These are phyloP conservation scores for Fraxinus velutina DNA, from an alignment of 305 asterid species.

Conservation along the genomic window DNA sequence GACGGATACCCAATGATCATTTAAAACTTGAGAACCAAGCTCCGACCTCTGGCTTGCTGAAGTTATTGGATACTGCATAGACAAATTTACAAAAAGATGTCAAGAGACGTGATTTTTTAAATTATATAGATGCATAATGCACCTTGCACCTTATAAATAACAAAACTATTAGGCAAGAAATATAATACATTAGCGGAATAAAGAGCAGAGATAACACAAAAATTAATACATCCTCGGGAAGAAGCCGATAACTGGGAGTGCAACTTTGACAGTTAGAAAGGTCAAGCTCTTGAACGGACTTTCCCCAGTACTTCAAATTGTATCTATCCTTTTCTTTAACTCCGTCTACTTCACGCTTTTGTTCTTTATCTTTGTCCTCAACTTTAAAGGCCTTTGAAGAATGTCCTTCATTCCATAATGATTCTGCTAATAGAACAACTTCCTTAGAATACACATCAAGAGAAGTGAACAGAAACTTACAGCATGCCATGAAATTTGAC, in stretches of 20 bases:
- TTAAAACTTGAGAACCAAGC: slow-evolving; percentile 82
- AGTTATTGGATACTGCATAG: slow-evolving; percentile 80
- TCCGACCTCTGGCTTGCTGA: slow-evolving; percentile 88
- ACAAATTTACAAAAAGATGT: slow-evolving; percentile 12
- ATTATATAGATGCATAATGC: neutral
- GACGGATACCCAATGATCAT: slow-evolving; percentile 97
- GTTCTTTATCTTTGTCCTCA: slow-evolving; percentile 82
- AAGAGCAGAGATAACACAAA: neutral
- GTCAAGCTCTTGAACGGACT: slow-evolving; percentile 97
- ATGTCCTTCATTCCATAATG: slow-evolving; percentile 82
- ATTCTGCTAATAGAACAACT: slow-evolving; percentile 50
- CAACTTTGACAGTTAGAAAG: slow-evolving; percentile 81
- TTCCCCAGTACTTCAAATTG: slow-evolving; percentile 87
- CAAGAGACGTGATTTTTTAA: neutral
- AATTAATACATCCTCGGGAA: slow-evolving; percentile 84
- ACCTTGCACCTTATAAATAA: neutral
- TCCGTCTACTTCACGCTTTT: slow-evolving; percentile 67
- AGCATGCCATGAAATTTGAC: neutral
- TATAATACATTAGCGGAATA: neutral
- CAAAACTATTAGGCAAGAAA: neutral
- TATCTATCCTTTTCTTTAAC: slow-evolving; percentile 78
- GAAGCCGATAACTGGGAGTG: slow-evolving; percentile 97
- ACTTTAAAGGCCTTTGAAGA: slow-evolving; percentile 57
- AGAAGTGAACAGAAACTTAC: neutral
- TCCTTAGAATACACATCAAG: slow-evolving; percentile 27